Percentiles rank a stretch among this genome's conserved stretches.
Conservation (phyloP, 768 basidiomycete species). For the Lactifluus pinguis region DNA sequence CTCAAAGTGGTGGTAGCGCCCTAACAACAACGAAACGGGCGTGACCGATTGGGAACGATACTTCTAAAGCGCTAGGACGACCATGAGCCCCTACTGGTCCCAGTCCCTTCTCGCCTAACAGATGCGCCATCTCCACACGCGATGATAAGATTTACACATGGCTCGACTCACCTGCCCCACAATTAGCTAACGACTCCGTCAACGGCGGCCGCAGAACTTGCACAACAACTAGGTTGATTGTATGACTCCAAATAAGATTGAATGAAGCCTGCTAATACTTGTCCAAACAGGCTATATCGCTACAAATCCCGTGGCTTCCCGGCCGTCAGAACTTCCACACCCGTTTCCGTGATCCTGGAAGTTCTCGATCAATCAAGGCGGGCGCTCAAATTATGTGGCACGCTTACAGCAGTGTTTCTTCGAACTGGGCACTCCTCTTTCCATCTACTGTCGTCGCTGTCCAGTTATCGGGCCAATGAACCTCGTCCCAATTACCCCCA, state of each 20-base stretch:
- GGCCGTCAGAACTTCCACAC: conserved; percentile 80
- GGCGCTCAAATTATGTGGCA: neutral
- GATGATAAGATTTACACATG: conserved; percentile 10
- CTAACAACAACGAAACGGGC: conserved; percentile 8
- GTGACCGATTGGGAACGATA: conserved; percentile 11
- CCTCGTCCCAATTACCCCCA: conserved; percentile 63
- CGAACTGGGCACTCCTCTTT: conserved; percentile 89
- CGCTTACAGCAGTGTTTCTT: conserved; percentile 89
- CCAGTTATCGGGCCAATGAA: conserved; percentile 95
- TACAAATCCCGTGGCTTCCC: conserved; percentile 31
- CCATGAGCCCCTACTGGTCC: neutral
- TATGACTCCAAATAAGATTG: conserved; percentile 11
- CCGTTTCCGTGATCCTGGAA: conserved; percentile 79
- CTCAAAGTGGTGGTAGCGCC: conserved; percentile 15
- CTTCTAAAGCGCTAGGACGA: conserved; percentile 11
- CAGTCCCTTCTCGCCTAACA: neutral
- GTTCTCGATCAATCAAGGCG: conserved; percentile 15
- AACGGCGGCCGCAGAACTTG: conserved; percentile 3
- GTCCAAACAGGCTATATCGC: conserved; percentile 16
- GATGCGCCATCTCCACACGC: neutral
- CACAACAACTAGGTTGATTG: conserved; percentile 3
- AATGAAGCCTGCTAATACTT: conserved; percentile 2
- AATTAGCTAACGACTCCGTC: conserved; percentile 1
- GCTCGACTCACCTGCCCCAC: conserved; percentile 9
- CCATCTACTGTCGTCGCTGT: conserved; percentile 92